These are phyloP conservation scores for Penicillium coffeae DNA, from an alignment of 495 filamentous ascomycete genomes.

Conservation along the genomic window DNA sequence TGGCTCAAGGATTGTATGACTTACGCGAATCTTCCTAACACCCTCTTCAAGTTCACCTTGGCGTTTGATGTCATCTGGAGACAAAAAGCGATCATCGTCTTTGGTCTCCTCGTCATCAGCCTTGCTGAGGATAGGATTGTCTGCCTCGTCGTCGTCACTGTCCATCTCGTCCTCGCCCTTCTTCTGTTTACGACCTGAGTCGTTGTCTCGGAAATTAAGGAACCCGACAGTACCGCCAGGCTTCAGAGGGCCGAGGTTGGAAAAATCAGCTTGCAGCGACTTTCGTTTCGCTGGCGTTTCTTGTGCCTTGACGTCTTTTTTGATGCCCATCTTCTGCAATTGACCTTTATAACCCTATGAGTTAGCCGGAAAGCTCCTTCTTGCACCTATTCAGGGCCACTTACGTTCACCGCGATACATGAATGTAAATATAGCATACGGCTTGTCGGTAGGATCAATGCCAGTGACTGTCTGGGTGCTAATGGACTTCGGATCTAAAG, in stretches of 20 bases:
- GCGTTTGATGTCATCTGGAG: constrained; percentile 75
- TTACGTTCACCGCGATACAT: constrained; percentile 94
- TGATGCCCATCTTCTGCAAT: constrained; percentile 90
- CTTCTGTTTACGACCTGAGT: constrained; percentile 50
- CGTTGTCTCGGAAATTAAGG: constrained; percentile 75
- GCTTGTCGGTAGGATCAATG: constrained; percentile 92
- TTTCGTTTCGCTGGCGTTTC: constrained; percentile 65
- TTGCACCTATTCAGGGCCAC: constrained; percentile 30
- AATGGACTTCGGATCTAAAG: constrained; percentile 93
- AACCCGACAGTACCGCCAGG: constrained; percentile 83
- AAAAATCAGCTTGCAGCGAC: constrained; percentile 75
- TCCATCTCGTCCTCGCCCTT: constrained; percentile 53
- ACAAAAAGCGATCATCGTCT: constrained; percentile 57
- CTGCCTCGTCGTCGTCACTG: constrained; percentile 60
- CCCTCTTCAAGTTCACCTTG: constrained; percentile 87
- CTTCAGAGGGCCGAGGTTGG: constrained; percentile 78
- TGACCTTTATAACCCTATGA: constrained; percentile 55
- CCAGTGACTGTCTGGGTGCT: constrained; percentile 98
- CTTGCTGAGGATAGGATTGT: constrained; percentile 52
- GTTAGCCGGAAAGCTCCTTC: constrained; percentile 14
- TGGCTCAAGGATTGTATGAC: constrained; percentile 22
- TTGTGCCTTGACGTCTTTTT: constrained; percentile 57
- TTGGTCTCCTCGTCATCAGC: constrained; percentile 73
- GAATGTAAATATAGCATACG: constrained; percentile 96
- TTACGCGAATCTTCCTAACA: constrained; percentile 86